Conservation (phyloP, 2,329 filamentous ascomycete genomes). For the Trichophyton benhamiae region DNA sequence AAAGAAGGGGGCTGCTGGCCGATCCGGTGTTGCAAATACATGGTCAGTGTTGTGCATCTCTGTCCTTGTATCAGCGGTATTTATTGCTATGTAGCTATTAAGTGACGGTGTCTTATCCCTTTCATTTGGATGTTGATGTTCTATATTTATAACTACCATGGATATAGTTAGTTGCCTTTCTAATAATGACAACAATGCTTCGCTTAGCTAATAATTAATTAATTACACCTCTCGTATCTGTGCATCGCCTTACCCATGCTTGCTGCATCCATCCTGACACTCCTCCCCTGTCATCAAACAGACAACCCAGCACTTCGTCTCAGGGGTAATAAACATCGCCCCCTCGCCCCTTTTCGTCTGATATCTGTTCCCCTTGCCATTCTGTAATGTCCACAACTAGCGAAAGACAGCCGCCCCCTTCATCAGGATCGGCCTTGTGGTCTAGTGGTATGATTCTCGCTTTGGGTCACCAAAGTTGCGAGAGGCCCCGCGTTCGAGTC, state of each 20-base stretch:
- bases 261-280: no score
- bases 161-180: no score
- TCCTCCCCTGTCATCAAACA: no score
- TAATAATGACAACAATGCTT: no score
- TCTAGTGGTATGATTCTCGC: slow-evolving; percentile 62
- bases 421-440: slow-evolving; percentile 27
- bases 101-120: background rate
- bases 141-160: background rate
- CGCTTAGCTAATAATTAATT: no score
- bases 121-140: background rate
- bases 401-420: background rate
- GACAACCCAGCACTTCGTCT: no score
- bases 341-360: no score
- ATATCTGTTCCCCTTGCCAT: no score
- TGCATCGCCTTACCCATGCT: no score
- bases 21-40: background rate
- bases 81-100: background rate
- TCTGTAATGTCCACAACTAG: background rate
- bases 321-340: no score
- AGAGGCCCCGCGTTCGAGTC: slow-evolving; percentile 7
- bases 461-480: slow-evolving; percentile 39
- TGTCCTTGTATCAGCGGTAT: background rate
- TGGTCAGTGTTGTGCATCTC: background rate
- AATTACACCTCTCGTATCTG: no score
- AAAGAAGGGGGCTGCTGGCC: background rate